Evolutionary conservation across 805 yeast genomes (phyloP), one percentile per base, ranked within the genome.

Genomic region (Suhomyces tanzawaensis): DNA sequence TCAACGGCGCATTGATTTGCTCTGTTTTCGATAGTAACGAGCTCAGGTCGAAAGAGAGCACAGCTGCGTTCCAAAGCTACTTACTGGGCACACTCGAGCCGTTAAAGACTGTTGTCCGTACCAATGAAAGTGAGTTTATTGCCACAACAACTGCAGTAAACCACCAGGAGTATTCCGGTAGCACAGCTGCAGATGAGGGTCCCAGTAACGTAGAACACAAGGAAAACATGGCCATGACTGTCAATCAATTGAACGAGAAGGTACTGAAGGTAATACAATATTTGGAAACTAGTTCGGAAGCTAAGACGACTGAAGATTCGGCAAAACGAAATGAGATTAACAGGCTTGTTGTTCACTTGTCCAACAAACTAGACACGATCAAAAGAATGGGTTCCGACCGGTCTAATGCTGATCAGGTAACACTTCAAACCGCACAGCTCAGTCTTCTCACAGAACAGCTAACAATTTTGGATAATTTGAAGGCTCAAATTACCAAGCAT

Each of bases 111-210:
- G 37, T 45, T 4, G 43, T 64, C 7, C 43, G 41, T 2, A 50
- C 64, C 1, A 58, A 53, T 21, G 64, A 60, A 22, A 49, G 61
- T 3, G 72, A 68, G 36, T 49, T 45, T 17, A 58, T 60, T 6
- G 60, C 71, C 1, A 50, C 67, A 1, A 48, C 55, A 4, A 63
- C 72, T 4, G 47, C 64, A 7, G 47, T 43, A 12, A 57, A 61
- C 29, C 49, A 61, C 38, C 51, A 48, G 27, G 36, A 52, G n/a
- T 63, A 63, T 28, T 47, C 27, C 6, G 27, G 27, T 8, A 24
- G n/a, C 7, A 8, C 27, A n/a, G 12, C 12, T 7, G 14, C 6
- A 24, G 14, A 9, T n/a, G 27, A 39, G n/a, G 43, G 40, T 4
- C 23, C 17, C 8, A 24, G 49, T 14, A 15, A 25, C 4, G 31